Evolutionary conservation across 768 basidiomycete species (phyloP).

Genomic region (Gautieria morchelliformis): DNA sequence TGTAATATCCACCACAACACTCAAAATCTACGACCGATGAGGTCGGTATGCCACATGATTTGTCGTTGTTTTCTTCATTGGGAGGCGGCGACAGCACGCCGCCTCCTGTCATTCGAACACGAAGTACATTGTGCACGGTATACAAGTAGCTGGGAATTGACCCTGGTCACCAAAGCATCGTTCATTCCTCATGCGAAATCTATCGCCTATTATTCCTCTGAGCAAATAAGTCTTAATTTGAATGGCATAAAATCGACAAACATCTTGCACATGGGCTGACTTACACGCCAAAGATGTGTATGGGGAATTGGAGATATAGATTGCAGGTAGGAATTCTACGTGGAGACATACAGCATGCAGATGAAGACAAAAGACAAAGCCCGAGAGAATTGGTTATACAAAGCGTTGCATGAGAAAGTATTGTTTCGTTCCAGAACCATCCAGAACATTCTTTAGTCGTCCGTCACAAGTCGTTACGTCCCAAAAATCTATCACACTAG

Average conservation of each 20-base stretch:
- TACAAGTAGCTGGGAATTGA: too few species aligned
- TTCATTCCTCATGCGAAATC: too few species aligned
- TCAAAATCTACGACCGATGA: conserved; percentile 1
- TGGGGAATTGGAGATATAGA: neutral
- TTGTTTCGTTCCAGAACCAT: neutral
- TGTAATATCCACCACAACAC: conserved; percentile 1
- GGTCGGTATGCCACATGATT: neutral
- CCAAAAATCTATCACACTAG: neutral
- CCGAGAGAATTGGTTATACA: neutral
- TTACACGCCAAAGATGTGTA: neutral
- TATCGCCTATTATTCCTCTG: too few species aligned
- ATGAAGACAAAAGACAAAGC: neutral
- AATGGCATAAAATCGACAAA: too few species aligned
- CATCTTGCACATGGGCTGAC: too few species aligned
- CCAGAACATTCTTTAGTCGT: neutral
- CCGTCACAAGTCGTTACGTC: neutral
- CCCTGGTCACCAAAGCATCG: too few species aligned
- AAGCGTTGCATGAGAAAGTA: neutral
- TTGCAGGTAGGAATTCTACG: neutral
- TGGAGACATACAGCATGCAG: neutral
- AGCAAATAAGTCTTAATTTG: too few species aligned
- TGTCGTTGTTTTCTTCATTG: neutral
- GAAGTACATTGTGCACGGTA: too few species aligned
- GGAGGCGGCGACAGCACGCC: neutral
- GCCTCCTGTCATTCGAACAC: neutral